Evolutionary conservation across 1,284 basidiomycete species (phyloP).

Genomic region (Sporisorium iseilematis-ciliati): DNA sequence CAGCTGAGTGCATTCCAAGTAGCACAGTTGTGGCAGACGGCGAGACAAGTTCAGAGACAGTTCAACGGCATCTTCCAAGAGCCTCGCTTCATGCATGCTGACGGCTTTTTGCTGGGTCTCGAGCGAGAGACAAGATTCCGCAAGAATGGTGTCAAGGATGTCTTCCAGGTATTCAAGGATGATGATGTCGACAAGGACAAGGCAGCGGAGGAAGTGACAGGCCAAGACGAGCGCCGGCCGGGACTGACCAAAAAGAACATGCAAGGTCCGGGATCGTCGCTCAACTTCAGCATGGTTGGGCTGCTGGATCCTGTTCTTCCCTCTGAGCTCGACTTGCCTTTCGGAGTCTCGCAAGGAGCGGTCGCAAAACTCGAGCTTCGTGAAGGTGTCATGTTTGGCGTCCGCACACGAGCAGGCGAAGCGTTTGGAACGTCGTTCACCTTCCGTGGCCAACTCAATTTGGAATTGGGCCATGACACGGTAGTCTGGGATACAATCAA

Average conservation of each 20-base stretch:
- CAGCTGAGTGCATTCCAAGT: conserved; percentile 17
- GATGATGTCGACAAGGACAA: conserved; percentile 22
- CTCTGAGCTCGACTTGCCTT: conserved; percentile 14
- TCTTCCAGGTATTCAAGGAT: conserved; percentile 34
- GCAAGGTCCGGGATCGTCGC: conserved; percentile 50
- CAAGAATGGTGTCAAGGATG: conserved; percentile 45
- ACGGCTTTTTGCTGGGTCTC: conserved; percentile 39
- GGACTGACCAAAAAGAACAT: conserved; percentile 51
- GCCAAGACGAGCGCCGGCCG: conserved; percentile 43
- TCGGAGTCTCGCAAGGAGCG: not conserved
- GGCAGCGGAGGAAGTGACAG: conserved; percentile 9
- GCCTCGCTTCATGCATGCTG: conserved; percentile 45
- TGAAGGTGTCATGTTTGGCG: conserved; percentile 38
- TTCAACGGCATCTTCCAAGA: conserved; percentile 39
- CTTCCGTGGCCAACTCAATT: conserved; percentile 38
- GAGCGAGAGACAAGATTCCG: conserved; percentile 47
- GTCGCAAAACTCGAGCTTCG: conserved; percentile 16
- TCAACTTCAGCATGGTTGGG: conserved; percentile 54
- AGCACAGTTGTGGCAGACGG: conserved; percentile 43
- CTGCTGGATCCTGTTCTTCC: conserved; percentile 32
- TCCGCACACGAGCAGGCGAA: conserved; percentile 41
- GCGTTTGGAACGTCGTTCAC: conserved; percentile 52
- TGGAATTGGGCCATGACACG: conserved; percentile 44
- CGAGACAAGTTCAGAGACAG: conserved; percentile 42
- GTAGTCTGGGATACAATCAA: conserved; percentile 44